phyloP scores from a whole-genome alignment of 2,329 filamentous ascomycete species.

The Botrytis hyacinthi region DNA sequence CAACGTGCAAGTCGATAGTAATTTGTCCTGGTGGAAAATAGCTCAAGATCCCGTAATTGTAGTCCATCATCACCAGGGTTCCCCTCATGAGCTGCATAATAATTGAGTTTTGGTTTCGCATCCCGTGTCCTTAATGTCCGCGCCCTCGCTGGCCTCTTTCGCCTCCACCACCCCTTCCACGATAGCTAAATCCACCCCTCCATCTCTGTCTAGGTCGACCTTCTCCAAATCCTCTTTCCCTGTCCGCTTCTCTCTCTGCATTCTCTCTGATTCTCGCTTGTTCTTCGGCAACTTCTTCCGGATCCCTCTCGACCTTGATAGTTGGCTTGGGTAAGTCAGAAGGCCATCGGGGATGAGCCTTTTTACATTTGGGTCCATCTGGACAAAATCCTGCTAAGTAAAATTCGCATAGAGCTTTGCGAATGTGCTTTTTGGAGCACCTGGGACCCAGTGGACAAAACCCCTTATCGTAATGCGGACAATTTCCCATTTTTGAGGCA shows the following conservation, averaged over 20 bases:
- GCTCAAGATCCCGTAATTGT: not conserved
- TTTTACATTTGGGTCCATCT: constrained; percentile 71
- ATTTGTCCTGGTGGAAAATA: not conserved
- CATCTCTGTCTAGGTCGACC: constrained; percentile 34
- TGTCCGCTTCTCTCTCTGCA: constrained; percentile 52
- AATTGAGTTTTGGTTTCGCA: not conserved
- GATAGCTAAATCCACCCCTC: constrained; percentile 28
- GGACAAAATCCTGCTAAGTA: constrained; percentile 96
- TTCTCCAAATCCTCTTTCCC: constrained; percentile 36
- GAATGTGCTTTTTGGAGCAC: constrained; percentile 86
- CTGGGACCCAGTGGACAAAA: constrained; percentile 89
- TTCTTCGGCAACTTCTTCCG: constrained; percentile 55
- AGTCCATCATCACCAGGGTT: not conserved
- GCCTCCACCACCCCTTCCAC: constrained; percentile 33
- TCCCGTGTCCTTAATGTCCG: constrained; percentile 18
- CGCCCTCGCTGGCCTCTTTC: constrained; percentile 22
- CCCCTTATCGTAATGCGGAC: constrained; percentile 88
- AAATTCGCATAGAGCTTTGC: constrained; percentile 75
- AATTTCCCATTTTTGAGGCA: constrained; percentile 72
- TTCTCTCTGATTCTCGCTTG: constrained; percentile 54
- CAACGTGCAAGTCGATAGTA: not conserved
- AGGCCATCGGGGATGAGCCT: constrained; percentile 77
- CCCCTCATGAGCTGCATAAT: constrained; percentile 10
- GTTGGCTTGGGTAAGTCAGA: constrained; percentile 71
- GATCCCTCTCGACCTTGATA: constrained; percentile 63